phyloP scores from a whole-genome alignment of 768 basidiomycete species.

The Mycena chlorophos region DNA sequence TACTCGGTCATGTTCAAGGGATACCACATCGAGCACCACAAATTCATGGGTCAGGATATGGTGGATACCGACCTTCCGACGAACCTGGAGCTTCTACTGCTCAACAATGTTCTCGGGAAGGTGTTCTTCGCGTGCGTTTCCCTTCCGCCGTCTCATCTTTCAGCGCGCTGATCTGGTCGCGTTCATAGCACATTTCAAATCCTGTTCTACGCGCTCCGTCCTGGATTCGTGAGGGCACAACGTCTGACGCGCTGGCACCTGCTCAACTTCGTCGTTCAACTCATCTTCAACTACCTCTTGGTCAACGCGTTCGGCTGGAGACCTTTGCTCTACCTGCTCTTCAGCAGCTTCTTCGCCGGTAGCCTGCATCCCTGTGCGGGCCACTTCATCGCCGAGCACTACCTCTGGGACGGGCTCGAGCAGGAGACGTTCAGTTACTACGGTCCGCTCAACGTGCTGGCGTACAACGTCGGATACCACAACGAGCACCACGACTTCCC shows the following conservation, averaged over 20 bases:
- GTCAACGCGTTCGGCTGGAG: conserved; percentile 43
- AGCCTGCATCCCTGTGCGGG: conserved; percentile 94
- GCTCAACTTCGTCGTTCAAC: conserved; percentile 69
- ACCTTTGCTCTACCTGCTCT: conserved; percentile 77
- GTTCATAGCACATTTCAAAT: conserved; percentile 92
- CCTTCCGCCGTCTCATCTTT: neutral
- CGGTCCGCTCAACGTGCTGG: conserved; percentile 83
- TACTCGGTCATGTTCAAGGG: conserved; percentile 96
- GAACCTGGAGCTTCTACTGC: conserved; percentile 73
- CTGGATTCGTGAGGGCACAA: conserved; percentile 87
- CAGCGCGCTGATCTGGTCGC: neutral
- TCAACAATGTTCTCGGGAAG: conserved; percentile 97
- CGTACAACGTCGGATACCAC: conserved; percentile 98
- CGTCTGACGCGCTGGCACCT: conserved; percentile 81
- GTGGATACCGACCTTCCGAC: conserved; percentile 96
- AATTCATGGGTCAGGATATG: conserved; percentile 92
- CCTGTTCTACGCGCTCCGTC: conserved; percentile 95
- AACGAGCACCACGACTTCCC: conserved; percentile 99
- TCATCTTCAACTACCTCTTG: conserved; percentile 72
- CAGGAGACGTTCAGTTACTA: conserved; percentile 99
- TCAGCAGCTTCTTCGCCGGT: conserved; percentile 94
- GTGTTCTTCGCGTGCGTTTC: conserved; percentile 90
- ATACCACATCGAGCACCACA: conserved; percentile 97
- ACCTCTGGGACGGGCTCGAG: conserved; percentile 86
- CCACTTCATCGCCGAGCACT: conserved; percentile 98